Evolutionary conservation across 495 filamentous ascomycete genomes (phyloP).

Genomic region (Glonium stellatum): DNA sequence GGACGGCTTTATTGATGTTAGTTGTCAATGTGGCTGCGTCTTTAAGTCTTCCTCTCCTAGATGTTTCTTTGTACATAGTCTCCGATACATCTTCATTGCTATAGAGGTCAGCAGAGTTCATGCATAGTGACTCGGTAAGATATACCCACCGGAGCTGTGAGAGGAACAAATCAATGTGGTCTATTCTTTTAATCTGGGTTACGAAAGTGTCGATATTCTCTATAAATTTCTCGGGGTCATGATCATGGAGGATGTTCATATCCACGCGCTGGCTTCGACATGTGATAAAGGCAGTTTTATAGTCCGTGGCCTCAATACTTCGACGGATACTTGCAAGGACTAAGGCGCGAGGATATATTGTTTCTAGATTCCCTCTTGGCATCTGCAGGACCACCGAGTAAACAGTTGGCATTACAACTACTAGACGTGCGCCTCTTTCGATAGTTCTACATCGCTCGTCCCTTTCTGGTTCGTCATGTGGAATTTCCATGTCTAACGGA

Average conservation of each 20-base stretch:
- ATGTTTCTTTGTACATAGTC: conserved; percentile 88
- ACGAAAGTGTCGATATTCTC: conserved; percentile 67
- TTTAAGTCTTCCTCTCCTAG: conserved; percentile 14
- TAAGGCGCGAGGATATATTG: conserved; percentile 86
- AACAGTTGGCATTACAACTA: conserved; percentile 82
- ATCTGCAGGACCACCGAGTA: conserved; percentile 82
- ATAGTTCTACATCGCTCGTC: conserved; percentile 91
- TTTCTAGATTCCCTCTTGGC: conserved; percentile 92
- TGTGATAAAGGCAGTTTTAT: conserved; percentile 72
- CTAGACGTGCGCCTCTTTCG: conserved; percentile 77
- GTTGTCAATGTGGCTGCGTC: conserved; percentile 33
- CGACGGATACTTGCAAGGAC: conserved; percentile 81
- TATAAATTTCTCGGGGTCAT: conserved; percentile 77
- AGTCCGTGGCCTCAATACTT: conserved; percentile 70
- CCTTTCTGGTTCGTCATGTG: conserved; percentile 77
- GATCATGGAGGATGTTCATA: conserved; percentile 96
- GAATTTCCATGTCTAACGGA: conserved; percentile 63
- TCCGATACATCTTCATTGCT: conserved; percentile 91
- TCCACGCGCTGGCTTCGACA: conserved; percentile 92
- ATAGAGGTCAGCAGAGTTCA: conserved; percentile 5
- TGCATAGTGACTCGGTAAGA: not conserved
- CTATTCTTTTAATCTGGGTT: conserved; percentile 75
- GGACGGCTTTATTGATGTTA: not conserved
- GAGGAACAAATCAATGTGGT: conserved; percentile 85
- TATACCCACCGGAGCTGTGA: conserved; percentile 72